Base-by-base conservation (phyloP, 202 grass and related monocot species). In the Brachypodium distachyon region DNA sequence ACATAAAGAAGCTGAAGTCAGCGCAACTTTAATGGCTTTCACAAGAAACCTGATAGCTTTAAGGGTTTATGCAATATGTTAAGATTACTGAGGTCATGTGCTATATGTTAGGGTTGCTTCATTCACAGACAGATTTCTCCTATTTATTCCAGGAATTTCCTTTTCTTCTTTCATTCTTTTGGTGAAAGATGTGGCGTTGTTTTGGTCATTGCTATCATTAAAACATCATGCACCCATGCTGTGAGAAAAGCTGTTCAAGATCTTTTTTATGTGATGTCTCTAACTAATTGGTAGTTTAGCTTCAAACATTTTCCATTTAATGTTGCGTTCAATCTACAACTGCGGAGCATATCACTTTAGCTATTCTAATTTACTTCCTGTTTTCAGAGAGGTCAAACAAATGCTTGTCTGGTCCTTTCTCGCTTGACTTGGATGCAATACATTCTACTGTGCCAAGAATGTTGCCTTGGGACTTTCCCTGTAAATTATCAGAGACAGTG, bases 401-500 rank as follows among this genome's bases (percentile, higher is more conserved):
- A 79, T 61, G 25, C 66, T 51, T 70, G 11, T 83, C 29, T 42
- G 44, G 77, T 61, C 79, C 76, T 77, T 80, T 92, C 53, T 55
- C 55, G 23, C 76, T 94, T 94, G 89, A 98, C 74, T 84, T 89
- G 51, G 91, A 98, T 40, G 87, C 89, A 76, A 69, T 87, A 77
- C 82, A 98, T 86, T 86, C 60, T 61, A 70, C 88, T 70, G 40
- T 98, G 56, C 89, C 91, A 83, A 89, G 71, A 78, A 41, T 87
- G 71, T 44, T 94, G 77, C 86, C 84, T 29, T 88, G 83, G 87
- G 84, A 72, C 19, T 98, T 98, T 14, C 87, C 73, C 40, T 94
- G 87, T 92, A 88, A 98, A 67, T 74, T 98, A 77, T 92, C 95
- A 84, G 89, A 92, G 80, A 88, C 80, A 80, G 46, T 94, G 54